phyloP scores from a whole-genome alignment of 192 early-diverging fungal species.

The Coemansia javaensis region DNA sequence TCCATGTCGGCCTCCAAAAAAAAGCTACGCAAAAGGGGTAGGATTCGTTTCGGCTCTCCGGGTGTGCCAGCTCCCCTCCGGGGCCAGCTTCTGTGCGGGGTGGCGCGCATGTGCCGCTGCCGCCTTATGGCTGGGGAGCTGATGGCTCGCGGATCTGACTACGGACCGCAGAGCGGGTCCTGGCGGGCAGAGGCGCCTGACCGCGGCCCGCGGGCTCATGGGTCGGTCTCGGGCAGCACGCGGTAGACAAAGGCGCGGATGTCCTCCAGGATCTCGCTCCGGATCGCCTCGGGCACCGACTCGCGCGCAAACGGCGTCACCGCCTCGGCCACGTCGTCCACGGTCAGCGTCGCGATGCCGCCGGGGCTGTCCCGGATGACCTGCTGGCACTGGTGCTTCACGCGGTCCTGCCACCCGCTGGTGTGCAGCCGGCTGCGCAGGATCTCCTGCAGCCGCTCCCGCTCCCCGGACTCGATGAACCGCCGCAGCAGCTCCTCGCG shows the following conservation, averaged over 20 bases:
- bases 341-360: constrained; percentile 30
- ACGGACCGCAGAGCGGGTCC: too few relatives aligned
- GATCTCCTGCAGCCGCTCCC: constrained; percentile 49
- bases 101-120: too few relatives aligned
- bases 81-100: too few relatives aligned
- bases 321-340: constrained; percentile 40
- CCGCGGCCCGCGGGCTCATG: too few relatives aligned
- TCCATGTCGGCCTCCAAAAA: too few relatives aligned
- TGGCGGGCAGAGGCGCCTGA: too few relatives aligned
- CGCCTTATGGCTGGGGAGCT: too few relatives aligned
- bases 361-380: constrained; percentile 28
- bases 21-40: too few relatives aligned
- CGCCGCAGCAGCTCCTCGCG: constrained; percentile 44
- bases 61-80: too few relatives aligned
- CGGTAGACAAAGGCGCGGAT: constrained; percentile 42
- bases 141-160: too few relatives aligned
- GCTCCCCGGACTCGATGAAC: constrained; percentile 50
- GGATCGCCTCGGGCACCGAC: constrained; percentile 39
- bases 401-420: constrained; percentile 49
- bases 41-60: too few relatives aligned
- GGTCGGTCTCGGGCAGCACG: constrained; percentile 16
- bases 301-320: constrained; percentile 44
- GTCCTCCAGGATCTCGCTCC: constrained; percentile 43
- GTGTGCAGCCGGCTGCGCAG: constrained; percentile 41
- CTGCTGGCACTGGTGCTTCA: constrained; percentile 48